Conservation (phyloP, 768 basidiomycete species). For the Leccinum obscurum region DNA sequence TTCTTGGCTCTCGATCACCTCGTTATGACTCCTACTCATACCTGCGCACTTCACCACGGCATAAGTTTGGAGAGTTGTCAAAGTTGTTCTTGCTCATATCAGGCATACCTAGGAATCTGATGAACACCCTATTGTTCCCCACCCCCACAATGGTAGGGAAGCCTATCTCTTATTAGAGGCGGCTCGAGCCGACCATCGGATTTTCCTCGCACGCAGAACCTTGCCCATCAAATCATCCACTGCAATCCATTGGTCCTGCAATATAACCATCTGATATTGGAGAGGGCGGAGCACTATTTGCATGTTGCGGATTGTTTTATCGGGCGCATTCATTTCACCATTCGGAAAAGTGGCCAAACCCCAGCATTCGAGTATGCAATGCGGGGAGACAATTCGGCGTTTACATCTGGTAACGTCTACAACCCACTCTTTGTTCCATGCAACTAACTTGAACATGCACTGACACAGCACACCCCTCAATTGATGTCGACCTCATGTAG, state of each 20-base stretch:
- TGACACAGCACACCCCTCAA: neutral
- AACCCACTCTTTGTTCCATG: neutral
- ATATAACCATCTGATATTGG: neutral
- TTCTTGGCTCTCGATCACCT: neutral
- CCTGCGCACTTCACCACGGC: neutral
- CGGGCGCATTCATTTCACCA: neutral
- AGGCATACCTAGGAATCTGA: neutral
- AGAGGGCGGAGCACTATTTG: neutral
- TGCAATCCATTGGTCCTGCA: neutral
- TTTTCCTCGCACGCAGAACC: neutral
- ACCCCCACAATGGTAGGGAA: neutral
- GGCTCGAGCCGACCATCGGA: neutral
- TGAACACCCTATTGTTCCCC: neutral
- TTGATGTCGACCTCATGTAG: neutral
- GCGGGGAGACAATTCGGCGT: neutral
- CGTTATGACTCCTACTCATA: neutral
- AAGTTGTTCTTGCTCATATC: neutral
- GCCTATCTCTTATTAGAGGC: neutral
- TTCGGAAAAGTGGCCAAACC: neutral
- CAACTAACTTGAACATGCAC: neutral
- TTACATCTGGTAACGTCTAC: neutral
- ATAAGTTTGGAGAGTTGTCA: neutral
- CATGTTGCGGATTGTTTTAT: neutral
- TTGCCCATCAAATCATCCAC: neutral
- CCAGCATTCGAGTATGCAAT: neutral